phyloP scores from a whole-genome alignment of 1,284 basidiomycete species.

The Apiotrichum porosum region DNA sequence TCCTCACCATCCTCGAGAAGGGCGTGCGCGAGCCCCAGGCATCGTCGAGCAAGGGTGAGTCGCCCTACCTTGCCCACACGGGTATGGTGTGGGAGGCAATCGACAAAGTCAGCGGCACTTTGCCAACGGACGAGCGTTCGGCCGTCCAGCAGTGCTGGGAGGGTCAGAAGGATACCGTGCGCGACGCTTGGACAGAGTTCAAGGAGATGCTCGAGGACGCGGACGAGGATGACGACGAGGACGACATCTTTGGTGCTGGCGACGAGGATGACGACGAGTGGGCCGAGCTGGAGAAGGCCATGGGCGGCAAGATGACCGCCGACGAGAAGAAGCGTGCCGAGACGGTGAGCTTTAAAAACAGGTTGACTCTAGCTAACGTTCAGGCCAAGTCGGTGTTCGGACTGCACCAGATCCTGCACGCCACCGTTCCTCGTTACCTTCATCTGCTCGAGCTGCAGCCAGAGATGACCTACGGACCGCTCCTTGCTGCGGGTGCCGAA shows the following conservation, averaged over 20 bases:
- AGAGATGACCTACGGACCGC: slow-evolving; percentile 9
- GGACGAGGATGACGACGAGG: slow-evolving; percentile 19
- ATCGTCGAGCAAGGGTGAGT: neutral
- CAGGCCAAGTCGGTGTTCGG: slow-evolving; percentile 38
- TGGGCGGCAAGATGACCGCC: slow-evolving; percentile 23
- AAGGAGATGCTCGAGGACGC: slow-evolving; percentile 37
- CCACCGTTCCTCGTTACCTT: slow-evolving; percentile 31
- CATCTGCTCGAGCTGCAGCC: slow-evolving; percentile 15
- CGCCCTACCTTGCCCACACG: slow-evolving; percentile 36
- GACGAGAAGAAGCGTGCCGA: slow-evolving; percentile 29
- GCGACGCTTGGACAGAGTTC: slow-evolving; percentile 45
- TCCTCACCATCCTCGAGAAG: slow-evolving; percentile 24
- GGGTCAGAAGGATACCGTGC: slow-evolving; percentile 29
- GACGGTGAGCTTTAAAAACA: slow-evolving; percentile 21
- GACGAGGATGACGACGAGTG: slow-evolving; percentile 28
- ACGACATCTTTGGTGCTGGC: slow-evolving; percentile 4
- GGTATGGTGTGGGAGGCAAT: slow-evolving; percentile 41
- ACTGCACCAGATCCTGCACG: slow-evolving; percentile 39
- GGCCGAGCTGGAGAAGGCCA: slow-evolving; percentile 29
- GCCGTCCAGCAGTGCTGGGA: slow-evolving; percentile 32
- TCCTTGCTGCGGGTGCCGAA: slow-evolving; percentile 13
- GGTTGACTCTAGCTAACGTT: neutral
- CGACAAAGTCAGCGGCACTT: slow-evolving; percentile 18
- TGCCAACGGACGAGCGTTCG: slow-evolving; percentile 23
- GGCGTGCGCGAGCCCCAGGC: slow-evolving; percentile 1